These are phyloP conservation scores for Apiotrichum laibachii DNA, from an alignment of 1,284 basidiomycete species.

Conservation along the genomic window DNA sequence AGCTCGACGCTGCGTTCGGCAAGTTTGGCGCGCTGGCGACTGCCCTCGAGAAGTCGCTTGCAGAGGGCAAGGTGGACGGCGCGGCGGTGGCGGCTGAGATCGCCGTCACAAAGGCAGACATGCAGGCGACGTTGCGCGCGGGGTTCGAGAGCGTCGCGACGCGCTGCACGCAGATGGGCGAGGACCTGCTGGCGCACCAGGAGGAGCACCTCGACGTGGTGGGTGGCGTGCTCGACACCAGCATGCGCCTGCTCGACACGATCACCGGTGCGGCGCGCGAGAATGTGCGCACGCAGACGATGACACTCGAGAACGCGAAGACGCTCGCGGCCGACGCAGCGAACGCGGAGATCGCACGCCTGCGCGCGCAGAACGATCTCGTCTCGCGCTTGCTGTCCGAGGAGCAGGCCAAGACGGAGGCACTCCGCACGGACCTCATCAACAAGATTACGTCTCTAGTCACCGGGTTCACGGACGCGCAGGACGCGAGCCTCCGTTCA, in stretches of 20 bases:
- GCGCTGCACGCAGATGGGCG: conserved; percentile 36
- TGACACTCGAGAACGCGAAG: conserved; percentile 58
- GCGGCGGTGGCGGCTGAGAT: conserved; percentile 56
- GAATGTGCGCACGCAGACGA: conserved; percentile 60
- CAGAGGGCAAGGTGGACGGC: conserved; percentile 57
- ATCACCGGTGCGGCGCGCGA: conserved; percentile 61
- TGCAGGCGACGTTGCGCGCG: conserved; percentile 40
- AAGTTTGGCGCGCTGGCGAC: conserved; percentile 63
- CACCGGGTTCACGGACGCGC: conserved; percentile 64
- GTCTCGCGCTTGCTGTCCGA: conserved; percentile 63
- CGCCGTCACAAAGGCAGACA: conserved; percentile 32
- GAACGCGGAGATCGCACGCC: conserved; percentile 61
- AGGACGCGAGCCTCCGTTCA: conserved; percentile 66
- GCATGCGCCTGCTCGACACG: conserved; percentile 58
- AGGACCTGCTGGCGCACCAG: conserved; percentile 45
- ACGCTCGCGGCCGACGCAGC: conserved; percentile 58
- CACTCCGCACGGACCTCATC: conserved; percentile 68
- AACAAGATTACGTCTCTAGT: conserved; percentile 69
- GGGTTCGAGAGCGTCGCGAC: conserved; percentile 38
- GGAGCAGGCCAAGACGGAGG: conserved; percentile 65
- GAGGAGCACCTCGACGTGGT: conserved; percentile 47
- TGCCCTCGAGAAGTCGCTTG: conserved; percentile 60
- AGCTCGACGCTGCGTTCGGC: conserved; percentile 54
- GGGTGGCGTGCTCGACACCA: conserved; percentile 40
- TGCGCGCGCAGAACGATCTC: conserved; percentile 70